Base-by-base conservation (phyloP, 2,329 filamentous ascomycete genomes). In the Exserohilum rostratum region DNA sequence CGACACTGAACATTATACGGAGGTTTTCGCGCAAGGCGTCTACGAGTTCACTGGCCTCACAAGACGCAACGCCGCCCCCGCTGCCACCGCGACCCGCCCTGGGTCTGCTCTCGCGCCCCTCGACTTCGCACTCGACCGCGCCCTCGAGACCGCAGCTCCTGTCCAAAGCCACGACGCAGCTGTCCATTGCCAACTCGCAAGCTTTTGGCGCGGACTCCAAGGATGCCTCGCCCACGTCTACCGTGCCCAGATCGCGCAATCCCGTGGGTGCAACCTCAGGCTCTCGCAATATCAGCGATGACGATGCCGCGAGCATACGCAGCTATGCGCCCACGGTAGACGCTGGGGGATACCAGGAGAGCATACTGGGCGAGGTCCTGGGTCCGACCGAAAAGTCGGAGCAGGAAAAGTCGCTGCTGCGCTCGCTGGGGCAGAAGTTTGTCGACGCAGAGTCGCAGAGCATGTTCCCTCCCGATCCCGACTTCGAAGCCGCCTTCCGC, bases 171-270 rank as follows among this genome's bases (percentile, higher is more conserved):
- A 97, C 93, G 3, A 97, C 92, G 0, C 92, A 92, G 9, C 70
- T 98, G 12, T 93, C 91, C 0, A 84, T 91, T 13, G 83, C 92
- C 58, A 92, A 93, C 62, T 90, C 89, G 0, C 82, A 93, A 45
- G 87, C 87, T 1, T 88, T 90, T 59, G 86, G 86, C 10, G 90
- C 91, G 20, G 65, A 71, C 45, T 55, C 58, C 35, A 54, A 37
- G 46, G 71, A 65, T 55, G 69, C 46, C 55, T 74, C 65, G 9
- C 43, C 61, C n/a, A 62, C 70, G 2, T 64, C 70, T 6, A 55
- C 59, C 5, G 61, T 62, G n/a, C 77, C 78, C 15, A 72, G 74
- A 31, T 70, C 75, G 50, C 74, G 74, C 35, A 76, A 75, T 54
- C 68, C 70, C 47, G 67, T 74, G 6, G 72, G 74, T 33, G 66